Conservation (phyloP, 164 flowering plant species). For the Kingdonia uniflora region DNA sequence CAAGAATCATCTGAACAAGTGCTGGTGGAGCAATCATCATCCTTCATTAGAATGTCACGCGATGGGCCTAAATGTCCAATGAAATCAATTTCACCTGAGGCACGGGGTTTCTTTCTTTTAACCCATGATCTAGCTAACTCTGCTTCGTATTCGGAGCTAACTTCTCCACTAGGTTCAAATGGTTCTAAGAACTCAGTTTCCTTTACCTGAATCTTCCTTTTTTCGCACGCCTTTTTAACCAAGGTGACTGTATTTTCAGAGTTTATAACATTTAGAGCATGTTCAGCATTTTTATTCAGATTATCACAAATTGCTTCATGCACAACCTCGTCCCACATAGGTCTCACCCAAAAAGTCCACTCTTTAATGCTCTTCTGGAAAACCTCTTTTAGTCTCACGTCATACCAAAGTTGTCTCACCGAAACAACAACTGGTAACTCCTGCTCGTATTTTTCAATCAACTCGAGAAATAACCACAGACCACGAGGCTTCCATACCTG, state of each 20-base stretch:
- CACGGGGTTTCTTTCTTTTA: neutral
- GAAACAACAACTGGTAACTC: conserved; percentile 22
- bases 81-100: neutral
- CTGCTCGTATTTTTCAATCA: conserved; percentile 26
- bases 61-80: neutral
- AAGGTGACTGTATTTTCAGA: neutral
- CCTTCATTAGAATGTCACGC: neutral
- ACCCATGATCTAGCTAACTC: neutral
- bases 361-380: conserved; percentile 20
- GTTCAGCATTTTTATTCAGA: conserved; percentile 8
- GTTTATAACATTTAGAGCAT: conserved; percentile 1
- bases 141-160: neutral
- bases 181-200: conserved; percentile 9
- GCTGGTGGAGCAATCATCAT: neutral
- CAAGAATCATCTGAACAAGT: neutral
- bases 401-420: conserved; percentile 50
- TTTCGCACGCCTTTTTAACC: neutral
- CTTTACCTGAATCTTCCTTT: conserved; percentile 1
- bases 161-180: conserved; percentile 9
- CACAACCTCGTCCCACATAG: conserved; percentile 32
- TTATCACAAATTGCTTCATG: conserved; percentile 16
- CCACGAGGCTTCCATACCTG: conserved; percentile 40
- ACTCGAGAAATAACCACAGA: conserved; percentile 41
- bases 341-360: conserved; percentile 34
- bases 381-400: conserved; percentile 19